Conservation (phyloP, 345 rosid genomes). For the Rhodamnia argentea region DNA sequence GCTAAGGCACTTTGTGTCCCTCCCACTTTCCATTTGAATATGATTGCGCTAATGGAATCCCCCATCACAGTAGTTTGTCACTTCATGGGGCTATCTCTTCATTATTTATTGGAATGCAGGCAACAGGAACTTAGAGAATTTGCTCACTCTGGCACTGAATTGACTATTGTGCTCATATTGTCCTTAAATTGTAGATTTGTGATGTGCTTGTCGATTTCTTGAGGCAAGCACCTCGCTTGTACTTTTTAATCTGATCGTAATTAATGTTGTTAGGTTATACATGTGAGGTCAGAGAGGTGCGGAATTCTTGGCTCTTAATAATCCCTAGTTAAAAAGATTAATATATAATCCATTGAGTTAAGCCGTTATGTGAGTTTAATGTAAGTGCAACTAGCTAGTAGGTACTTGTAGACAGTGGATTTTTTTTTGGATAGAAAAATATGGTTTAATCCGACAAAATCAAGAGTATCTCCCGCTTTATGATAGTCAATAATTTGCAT, state of each 20-base stretch:
- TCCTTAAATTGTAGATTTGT: background rate
- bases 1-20: background rate
- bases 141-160: background rate
- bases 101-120: background rate
- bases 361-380: background rate
- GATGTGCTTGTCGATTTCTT: background rate
- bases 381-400: background rate
- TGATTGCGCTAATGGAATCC: slow-evolving; percentile 1
- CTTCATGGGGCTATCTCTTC: background rate
- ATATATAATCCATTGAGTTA: background rate
- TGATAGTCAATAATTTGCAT: background rate
- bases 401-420: background rate
- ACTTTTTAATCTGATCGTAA: background rate
- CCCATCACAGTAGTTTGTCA: background rate
- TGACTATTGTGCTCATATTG: background rate
- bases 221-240: background rate
- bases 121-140: background rate
- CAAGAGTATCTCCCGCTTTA: background rate
- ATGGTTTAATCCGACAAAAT: background rate
- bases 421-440: background rate
- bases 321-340: background rate
- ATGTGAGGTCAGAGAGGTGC: background rate
- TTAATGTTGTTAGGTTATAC: background rate
- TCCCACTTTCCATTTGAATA: background rate
- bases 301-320: background rate